Percentiles rank a stretch among this genome's conserved stretches.
These are phyloP conservation scores for Suillus variegatus DNA, from an alignment of 768 basidiomycete genomes.

Conservation along the genomic window DNA sequence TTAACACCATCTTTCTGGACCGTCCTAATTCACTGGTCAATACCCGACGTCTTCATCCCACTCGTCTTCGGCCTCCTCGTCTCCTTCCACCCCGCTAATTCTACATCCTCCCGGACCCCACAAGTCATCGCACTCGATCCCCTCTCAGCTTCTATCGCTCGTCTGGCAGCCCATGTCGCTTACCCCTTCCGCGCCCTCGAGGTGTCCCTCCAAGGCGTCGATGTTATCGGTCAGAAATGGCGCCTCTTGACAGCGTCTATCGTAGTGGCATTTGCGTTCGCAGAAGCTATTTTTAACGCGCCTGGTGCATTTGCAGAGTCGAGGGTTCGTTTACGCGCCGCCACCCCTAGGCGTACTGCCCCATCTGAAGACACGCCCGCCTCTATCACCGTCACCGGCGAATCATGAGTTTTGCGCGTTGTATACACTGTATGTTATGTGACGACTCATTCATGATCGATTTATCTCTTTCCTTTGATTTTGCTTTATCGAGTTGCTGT, in stretches of 20 bases:
- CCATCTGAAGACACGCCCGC: slow-evolving; percentile 21
- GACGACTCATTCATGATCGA: slow-evolving; percentile 1
- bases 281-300: slow-evolving; percentile 58
- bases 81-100: slow-evolving; percentile 56
- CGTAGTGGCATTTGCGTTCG: slow-evolving; percentile 64
- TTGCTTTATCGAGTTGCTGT: slow-evolving; percentile 15
- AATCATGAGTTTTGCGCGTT: slow-evolving; percentile 10
- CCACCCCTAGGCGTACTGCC: slow-evolving; percentile 24
- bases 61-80: slow-evolving; percentile 56
- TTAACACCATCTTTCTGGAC: slow-evolving; percentile 50
- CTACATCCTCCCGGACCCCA: slow-evolving; percentile 22
- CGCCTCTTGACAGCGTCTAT: slow-evolving; percentile 57
- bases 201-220: slow-evolving; percentile 38
- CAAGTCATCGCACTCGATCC: slow-evolving; percentile 49
- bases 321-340: slow-evolving; percentile 24
- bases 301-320: slow-evolving; percentile 40
- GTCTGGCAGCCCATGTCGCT: slow-evolving; percentile 60
- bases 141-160: slow-evolving; percentile 62
- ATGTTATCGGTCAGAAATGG: slow-evolving; percentile 57
- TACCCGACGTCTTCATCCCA: slow-evolving; percentile 65
- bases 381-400: not conserved
- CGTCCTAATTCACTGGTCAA: slow-evolving; percentile 59
- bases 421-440: not conserved
- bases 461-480: slow-evolving; percentile 17
- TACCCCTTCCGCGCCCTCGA: slow-evolving; percentile 47